These are phyloP conservation scores for Coccomyxa subellipsoidea DNA, from an alignment of 163 green algal species.

Conservation along the genomic window DNA sequence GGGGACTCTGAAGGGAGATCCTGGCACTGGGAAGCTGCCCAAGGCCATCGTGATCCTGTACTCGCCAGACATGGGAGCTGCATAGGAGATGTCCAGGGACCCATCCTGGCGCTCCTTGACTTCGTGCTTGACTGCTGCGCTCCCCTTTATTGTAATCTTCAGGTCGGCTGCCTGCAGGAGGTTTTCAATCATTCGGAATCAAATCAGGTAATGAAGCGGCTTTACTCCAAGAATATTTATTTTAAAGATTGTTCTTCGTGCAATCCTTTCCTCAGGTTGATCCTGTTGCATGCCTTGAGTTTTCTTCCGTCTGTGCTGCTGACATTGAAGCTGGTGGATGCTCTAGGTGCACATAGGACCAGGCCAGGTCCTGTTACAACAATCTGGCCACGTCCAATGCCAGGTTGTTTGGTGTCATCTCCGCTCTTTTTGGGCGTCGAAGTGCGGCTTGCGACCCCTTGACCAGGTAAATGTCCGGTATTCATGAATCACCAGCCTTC, in stretches of 20 bases:
- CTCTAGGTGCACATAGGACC: constrained; percentile 12
- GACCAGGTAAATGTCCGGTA: not conserved
- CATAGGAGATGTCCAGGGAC: constrained; percentile 22
- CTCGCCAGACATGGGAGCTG: constrained; percentile 13
- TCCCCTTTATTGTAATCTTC: constrained; percentile 20
- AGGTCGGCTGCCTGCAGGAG: constrained; percentile 18
- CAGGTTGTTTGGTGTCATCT: not conserved
- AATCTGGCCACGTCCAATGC: not conserved
- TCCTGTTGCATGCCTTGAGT: not conserved
- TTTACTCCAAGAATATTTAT: not conserved
- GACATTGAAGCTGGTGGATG: constrained; percentile 7
- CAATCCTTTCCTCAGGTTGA: too few species aligned
- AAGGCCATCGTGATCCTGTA: constrained; percentile 21
- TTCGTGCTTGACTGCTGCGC: constrained; percentile 20
- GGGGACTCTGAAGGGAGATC: constrained; percentile 21
- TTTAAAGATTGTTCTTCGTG: too few species aligned
- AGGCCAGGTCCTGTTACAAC: constrained; percentile 14
- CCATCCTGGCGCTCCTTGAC: constrained; percentile 23
- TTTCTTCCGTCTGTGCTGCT: not conserved
- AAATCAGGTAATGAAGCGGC: too few species aligned
- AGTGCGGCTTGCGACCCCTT: not conserved
- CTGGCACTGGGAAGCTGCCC: not conserved
- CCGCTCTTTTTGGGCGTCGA: not conserved
- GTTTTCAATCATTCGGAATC: too few species aligned
- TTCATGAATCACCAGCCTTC: not conserved